phyloP scores from a whole-genome alignment of 306 rosid species.

The Geum urbanum region DNA sequence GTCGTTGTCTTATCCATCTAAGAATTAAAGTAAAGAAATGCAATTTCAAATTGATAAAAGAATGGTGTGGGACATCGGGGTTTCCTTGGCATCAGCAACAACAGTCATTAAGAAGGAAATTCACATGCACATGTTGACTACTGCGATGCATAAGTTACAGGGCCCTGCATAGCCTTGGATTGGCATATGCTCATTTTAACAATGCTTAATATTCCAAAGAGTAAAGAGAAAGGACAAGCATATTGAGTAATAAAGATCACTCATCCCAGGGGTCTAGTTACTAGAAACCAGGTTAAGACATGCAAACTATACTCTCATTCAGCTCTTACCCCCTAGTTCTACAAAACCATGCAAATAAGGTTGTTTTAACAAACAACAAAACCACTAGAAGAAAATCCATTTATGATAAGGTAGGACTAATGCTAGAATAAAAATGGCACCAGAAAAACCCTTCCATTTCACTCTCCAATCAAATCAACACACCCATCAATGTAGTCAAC shows the following conservation, averaged over 20 bases:
- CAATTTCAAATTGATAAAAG: neutral
- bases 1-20: neutral
- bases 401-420: neutral
- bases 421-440: neutral
- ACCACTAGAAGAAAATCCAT: neutral
- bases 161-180: neutral
- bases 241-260: neutral
- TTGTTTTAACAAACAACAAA: neutral
- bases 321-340: neutral
- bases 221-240: neutral
- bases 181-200: neutral
- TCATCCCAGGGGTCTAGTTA: neutral
- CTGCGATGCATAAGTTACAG: neutral
- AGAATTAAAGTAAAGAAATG: neutral
- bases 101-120: neutral
- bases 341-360: neutral
- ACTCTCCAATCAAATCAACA: conserved; percentile 4
- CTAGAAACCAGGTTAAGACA: neutral
- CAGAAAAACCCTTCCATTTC: neutral
- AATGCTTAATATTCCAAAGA: neutral
- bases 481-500: neutral
- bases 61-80: neutral
- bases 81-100: neutral
- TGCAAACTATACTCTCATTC: neutral
- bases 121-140: neutral